Evolutionary conservation across 208 protist species (phyloP).

Genomic region (Trypanosomatidae sp.): DNA sequence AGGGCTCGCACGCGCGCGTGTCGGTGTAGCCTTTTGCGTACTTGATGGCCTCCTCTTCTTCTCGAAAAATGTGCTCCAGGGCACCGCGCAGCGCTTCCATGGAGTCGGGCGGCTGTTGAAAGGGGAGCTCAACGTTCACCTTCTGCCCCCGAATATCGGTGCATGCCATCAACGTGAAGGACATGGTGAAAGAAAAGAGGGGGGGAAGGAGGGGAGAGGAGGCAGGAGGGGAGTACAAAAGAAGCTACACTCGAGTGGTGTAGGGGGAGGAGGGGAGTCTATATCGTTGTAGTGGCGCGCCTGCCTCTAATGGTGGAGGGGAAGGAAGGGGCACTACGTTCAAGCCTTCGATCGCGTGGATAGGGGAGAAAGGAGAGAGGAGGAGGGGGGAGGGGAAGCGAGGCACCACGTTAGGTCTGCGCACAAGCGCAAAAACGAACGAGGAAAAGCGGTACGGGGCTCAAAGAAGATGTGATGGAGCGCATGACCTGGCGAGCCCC

Average conservation of each 20-base stretch:
- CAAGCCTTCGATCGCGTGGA: background rate
- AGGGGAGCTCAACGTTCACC: conserved; percentile 79
- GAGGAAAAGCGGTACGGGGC: background rate
- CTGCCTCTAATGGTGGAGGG: background rate
- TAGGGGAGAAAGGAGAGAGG: background rate
- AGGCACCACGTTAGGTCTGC: background rate
- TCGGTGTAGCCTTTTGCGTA: conserved; percentile 31
- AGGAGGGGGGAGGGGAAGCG: background rate
- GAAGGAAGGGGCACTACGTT: background rate
- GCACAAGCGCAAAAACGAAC: background rate
- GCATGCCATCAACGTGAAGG: conserved; percentile 65
- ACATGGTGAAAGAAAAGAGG: conserved; percentile 16
- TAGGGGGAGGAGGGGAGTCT: background rate
- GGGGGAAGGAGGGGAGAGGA: background rate
- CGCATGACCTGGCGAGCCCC: too few species aligned
- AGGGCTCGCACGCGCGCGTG: conserved; percentile 63
- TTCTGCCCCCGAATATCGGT: conserved; percentile 74
- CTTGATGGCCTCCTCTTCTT: conserved; percentile 68
- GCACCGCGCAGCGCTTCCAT: conserved; percentile 48
- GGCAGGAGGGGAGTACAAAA: background rate
- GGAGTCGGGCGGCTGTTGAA: conserved; percentile 46
- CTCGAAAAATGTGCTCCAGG: conserved; percentile 60
- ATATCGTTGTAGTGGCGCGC: background rate
- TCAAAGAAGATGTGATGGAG: background rate
- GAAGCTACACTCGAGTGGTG: background rate